These are phyloP conservation scores for Penicillium odoratum DNA, from an alignment of 495 filamentous ascomycete species.

Conservation along the genomic window DNA sequence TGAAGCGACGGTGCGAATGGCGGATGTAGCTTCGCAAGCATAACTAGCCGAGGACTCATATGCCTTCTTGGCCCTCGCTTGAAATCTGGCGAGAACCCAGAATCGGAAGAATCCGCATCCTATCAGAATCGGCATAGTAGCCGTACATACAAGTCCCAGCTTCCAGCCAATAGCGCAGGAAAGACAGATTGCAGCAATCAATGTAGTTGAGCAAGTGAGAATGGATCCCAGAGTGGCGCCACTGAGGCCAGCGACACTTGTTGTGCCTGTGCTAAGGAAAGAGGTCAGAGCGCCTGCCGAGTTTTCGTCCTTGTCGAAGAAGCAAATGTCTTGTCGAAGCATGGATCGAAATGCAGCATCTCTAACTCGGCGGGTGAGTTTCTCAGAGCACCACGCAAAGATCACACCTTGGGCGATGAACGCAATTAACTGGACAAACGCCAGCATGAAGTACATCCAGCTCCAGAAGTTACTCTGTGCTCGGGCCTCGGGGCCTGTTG, in stretches of 20 bases:
- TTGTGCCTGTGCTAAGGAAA: conserved; percentile 75
- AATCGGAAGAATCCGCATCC: conserved; percentile 80
- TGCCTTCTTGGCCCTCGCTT: conserved; percentile 61
- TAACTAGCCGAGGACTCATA: conserved; percentile 73
- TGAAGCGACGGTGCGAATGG: conserved; percentile 87
- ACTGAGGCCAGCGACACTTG: conserved; percentile 75
- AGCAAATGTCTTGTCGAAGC: conserved; percentile 76
- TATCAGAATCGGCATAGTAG: conserved; percentile 72
- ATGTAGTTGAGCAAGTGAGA: conserved; percentile 66
- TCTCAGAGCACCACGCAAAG: conserved; percentile 79
- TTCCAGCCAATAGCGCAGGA: conserved; percentile 79
- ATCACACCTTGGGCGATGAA: conserved; percentile 65
- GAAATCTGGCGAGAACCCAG: conserved; percentile 68
- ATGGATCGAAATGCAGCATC: conserved; percentile 76
- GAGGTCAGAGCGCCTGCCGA: conserved; percentile 74
- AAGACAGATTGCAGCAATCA: conserved; percentile 64
- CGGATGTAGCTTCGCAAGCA: conserved; percentile 83
- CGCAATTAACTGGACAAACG: conserved; percentile 67
- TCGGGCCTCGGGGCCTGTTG: conserved; percentile 49
- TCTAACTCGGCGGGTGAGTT: conserved; percentile 73
- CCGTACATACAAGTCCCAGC: conserved; percentile 74
- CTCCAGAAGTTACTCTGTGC: conserved; percentile 82
- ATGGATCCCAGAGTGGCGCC: conserved; percentile 77
- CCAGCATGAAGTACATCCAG: conserved; percentile 89
- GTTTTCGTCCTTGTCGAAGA: conserved; percentile 69